Percentiles rank a stretch among this genome's conserved stretches.
These are phyloP conservation scores for Amanita brunnescens DNA, from an alignment of 768 basidiomycete genomes.

Conservation along the genomic window DNA sequence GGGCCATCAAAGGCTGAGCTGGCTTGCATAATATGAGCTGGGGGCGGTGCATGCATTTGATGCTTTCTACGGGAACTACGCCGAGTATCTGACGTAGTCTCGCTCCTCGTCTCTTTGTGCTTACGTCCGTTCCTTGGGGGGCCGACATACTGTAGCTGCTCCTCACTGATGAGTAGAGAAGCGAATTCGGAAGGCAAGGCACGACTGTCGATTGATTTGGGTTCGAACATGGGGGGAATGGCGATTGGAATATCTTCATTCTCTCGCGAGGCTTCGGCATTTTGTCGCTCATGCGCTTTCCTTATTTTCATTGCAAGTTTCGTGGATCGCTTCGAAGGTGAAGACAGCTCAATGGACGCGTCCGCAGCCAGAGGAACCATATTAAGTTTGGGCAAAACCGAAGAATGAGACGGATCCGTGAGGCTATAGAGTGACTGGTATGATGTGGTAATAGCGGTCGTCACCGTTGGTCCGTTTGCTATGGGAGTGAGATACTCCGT, in stretches of 20 bases:
- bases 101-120: constrained; percentile 7
- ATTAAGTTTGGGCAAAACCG: constrained; percentile 31
- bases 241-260: constrained; percentile 27
- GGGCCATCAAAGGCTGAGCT: constrained; percentile 70
- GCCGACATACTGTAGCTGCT: constrained; percentile 29
- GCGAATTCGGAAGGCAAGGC: constrained; percentile 76
- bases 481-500: constrained; percentile 74
- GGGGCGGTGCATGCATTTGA: constrained; percentile 20
- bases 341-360: constrained; percentile 12
- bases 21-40: constrained; percentile 24
- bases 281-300: constrained; percentile 42
- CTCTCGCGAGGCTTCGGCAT: constrained; percentile 24
- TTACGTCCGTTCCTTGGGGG: constrained; percentile 11
- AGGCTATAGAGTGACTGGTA: constrained; percentile 67
- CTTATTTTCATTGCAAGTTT: constrained; percentile 73
- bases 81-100: constrained; percentile 7
- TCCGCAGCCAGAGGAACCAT: constrained; percentile 31
- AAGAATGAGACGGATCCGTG: constrained; percentile 38
- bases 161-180: constrained; percentile 56
- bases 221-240: constrained; percentile 49
- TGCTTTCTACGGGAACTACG: constrained; percentile 17
- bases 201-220: constrained; percentile 45
- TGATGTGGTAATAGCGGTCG: constrained; percentile 77
- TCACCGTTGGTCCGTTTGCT: constrained; percentile 76
- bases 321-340: constrained; percentile 41